Evolutionary conservation across 1,284 basidiomycete species (phyloP).

Genomic region (Leccinum subrobustum): DNA sequence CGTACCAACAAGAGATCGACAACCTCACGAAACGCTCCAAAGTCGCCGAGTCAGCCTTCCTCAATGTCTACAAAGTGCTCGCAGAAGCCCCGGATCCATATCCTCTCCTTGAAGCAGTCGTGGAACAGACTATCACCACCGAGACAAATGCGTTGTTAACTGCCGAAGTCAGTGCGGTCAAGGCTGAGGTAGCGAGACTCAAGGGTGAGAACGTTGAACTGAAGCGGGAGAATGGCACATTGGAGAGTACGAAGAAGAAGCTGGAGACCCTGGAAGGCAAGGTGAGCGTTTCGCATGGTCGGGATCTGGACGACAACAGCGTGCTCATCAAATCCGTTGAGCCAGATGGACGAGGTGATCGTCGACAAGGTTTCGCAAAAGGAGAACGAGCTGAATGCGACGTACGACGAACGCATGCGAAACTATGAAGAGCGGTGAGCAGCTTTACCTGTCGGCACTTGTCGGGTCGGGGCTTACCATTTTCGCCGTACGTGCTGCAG

Average conservation of each 20-base stretch:
- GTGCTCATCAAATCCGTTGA: conserved; percentile 3
- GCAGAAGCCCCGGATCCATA: conserved; percentile 96
- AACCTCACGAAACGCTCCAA: conserved; percentile 90
- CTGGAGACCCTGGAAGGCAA: conserved; percentile 82
- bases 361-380: conserved; percentile 84
- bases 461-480: conserved; percentile 1
- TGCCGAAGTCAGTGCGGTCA: conserved; percentile 71
- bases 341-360: conserved; percentile 87
- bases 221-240: conserved; percentile 56
- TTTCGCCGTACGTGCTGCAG: conserved; percentile 41
- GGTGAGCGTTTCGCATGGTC: conserved; percentile 42
- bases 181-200: conserved; percentile 67
- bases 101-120: conserved; percentile 89
- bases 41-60: conserved; percentile 88
- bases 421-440: conserved; percentile 91
- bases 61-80: conserved; percentile 91
- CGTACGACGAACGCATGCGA: conserved; percentile 91
- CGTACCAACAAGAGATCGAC: conserved; percentile 97
- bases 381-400: conserved; percentile 93
- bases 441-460: not conserved
- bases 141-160: conserved; percentile 33
- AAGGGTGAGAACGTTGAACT: conserved; percentile 81
- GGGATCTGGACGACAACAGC: not conserved
- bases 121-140: conserved; percentile 89
- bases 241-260: conserved; percentile 64